These are phyloP conservation scores for Cotoneaster glaucophyllus DNA, from an alignment of 306 rosid species.

Conservation along the genomic window DNA sequence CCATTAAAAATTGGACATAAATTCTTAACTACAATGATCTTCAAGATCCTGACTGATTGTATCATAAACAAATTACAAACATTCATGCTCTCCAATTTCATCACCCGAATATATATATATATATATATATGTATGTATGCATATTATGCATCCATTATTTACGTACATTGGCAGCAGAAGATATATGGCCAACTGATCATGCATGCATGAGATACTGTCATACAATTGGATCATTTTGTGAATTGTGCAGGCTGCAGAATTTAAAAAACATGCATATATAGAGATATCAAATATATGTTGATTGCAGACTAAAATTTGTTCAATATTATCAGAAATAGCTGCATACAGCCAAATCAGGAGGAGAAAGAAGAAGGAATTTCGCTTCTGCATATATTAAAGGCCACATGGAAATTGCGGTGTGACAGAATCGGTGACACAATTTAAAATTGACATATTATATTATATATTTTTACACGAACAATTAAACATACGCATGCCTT, in stretches of 20 bases:
- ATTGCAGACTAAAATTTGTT: not conserved
- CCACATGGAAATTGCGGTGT: not conserved
- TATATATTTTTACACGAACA: not conserved
- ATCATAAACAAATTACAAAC: not conserved
- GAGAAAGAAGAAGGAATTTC: not conserved
- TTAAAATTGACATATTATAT: not conserved
- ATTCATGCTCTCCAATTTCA: not conserved
- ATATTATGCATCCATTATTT: not conserved
- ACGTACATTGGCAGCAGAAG: not conserved
- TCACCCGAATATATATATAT: not conserved
- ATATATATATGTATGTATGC: no score
- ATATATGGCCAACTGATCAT: not conserved
- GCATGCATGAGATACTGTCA: not conserved
- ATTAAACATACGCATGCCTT: not conserved
- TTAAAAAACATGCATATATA: slow-evolving; percentile 5
- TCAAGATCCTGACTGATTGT: not conserved
- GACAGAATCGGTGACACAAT: not conserved
- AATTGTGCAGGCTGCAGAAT: slow-evolving; percentile 1
- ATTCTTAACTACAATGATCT: not conserved
- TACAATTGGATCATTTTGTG: not conserved
- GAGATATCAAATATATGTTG: not conserved
- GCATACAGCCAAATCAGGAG: not conserved
- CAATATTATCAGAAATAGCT: not conserved
- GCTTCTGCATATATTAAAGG: not conserved
- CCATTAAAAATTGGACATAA: not conserved